Evolutionary conservation across 257 asterid species (phyloP), one percentile per base, ranked within the genome.

Genomic region (Ajuga chamaepitys): DNA sequence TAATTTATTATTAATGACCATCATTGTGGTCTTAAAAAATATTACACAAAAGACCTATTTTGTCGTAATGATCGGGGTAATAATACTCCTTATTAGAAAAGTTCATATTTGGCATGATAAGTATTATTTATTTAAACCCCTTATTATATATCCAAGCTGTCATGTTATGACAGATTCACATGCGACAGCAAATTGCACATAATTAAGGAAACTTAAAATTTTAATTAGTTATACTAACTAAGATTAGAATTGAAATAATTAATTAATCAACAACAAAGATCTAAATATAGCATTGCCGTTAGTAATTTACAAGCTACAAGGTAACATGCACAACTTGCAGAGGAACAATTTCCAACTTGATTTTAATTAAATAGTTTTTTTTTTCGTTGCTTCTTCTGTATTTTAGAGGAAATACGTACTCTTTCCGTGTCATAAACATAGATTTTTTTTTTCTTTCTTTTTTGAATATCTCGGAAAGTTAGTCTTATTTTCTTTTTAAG

Each of bases 91-190:
- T n/a, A n/a, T n/a, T n/a, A n/a, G n/a, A n/a, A n/a, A n/a, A n/a
- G n/a, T n/a, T n/a, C n/a, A n/a, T n/a, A n/a, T n/a, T n/a, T n/a
- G n/a, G n/a, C n/a, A n/a, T n/a, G n/a, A n/a, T n/a, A n/a, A n/a
- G n/a, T n/a, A n/a, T n/a, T n/a, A n/a, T n/a, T n/a, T n/a, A n/a
- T n/a, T n/a, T n/a, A n/a, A n/a, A n/a, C n/a, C n/a, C n/a, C n/a
- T n/a, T n/a, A n/a, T n/a, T n/a, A n/a, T n/a, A n/a, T n/a, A n/a
- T n/a, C 20, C 30, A 37, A 24, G 67, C 42, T 22, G 65, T 61
- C 70, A 12, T 22, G 48, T 51, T 28, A 10, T 26, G 55, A 55
- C 67, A 5, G 7, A 32, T 47, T 47, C 77, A 65, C 77, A 72
- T 73, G 72, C 47, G 44, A 50, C 64, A 52, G 51, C 52, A 28